phyloP scores from a whole-genome alignment of 805 yeast species.

The Ogataea allantospora region DNA sequence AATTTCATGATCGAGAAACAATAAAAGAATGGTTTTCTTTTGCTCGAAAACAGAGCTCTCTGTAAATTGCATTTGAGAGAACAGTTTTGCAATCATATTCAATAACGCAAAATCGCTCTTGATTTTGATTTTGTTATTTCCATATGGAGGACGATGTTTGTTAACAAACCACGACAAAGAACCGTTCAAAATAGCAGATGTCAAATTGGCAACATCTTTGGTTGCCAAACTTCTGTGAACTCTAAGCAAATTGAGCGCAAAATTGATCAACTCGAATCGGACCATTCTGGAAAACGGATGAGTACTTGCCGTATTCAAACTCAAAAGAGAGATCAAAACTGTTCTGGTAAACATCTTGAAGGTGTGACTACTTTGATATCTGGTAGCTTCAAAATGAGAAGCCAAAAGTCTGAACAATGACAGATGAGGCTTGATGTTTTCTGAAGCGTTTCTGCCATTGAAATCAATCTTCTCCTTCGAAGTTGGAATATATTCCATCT shows the following conservation, averaged over 20 bases:
- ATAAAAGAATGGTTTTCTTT: constrained; percentile 54
- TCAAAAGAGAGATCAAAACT: constrained; percentile 52
- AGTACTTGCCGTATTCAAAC: constrained; percentile 57
- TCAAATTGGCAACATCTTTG: constrained; percentile 44
- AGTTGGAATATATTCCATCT: constrained; percentile 90
- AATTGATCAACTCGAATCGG: constrained; percentile 70
- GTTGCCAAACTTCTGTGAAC: constrained; percentile 52
- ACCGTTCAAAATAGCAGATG: constrained; percentile 57
- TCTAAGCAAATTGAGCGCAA: constrained; percentile 62
- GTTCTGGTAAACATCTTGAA: constrained; percentile 67
- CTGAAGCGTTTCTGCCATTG: constrained; percentile 47
- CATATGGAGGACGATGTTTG: constrained; percentile 71
- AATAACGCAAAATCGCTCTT: constrained; percentile 66
- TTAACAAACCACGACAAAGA: constrained; percentile 76
- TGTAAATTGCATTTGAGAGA: constrained; percentile 25
- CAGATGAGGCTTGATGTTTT: constrained; percentile 61
- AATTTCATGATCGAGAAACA: constrained; percentile 75
- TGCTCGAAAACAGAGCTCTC: constrained; percentile 34
- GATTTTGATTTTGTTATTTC: constrained; percentile 71
- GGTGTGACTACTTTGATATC: constrained; percentile 67
- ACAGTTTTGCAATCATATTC: constrained; percentile 45
- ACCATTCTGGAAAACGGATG: constrained; percentile 80
- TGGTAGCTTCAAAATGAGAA: constrained; percentile 77
- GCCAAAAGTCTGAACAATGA: constrained; percentile 64
- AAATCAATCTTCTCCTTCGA: constrained; percentile 58